Evolutionary conservation across 371 early-diverging fungal species (phyloP), one percentile per base, ranked within the genome.

Genomic region (Zancudomyces culisetae): DNA sequence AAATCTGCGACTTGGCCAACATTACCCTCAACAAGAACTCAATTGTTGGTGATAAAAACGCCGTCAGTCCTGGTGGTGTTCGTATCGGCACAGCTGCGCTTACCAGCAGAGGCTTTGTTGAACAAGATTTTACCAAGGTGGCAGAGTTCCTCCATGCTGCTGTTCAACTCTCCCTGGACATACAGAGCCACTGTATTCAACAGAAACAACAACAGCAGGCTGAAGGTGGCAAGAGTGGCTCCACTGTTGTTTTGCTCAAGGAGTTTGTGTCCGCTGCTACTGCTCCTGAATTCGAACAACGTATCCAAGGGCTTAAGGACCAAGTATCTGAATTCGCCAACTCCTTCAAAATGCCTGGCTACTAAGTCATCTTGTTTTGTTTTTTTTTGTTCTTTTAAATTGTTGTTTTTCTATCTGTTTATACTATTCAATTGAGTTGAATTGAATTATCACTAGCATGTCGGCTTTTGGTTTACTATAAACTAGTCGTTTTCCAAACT

Each of bases 21-120:
- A 88, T 95, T 61, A 85, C 86, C 21, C 70, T 90, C 55, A 94
- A 94, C 80, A 93, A 91, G 72, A 94, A 94, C 76, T 80, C 90
- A 29, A 80, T 94, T 55, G 84, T 79, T 55, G 87, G 86, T 60
- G 92, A 95, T 64, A 79, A 76, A 57, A 84, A 80, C 60, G 88
- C 90, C 22, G 71, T 90, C 28, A 81, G 80, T 28, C 94, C 94
- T 53, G 91, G 93, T 53, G 94, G 91, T 66, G 83, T 82, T 55
- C 84, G 94, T 62, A 63, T 93, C 29, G 94, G 95, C 55, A 74
- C 90, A 1, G 72, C 88, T 41, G 89, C 93, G 19, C 72, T 94
- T 63, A 93, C 94, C 30, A 84, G 87, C 45, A 80, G 94, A 46
- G 85, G 83, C 8, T 80, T 94, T 72, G 83, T 81, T 64, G 84